Evolutionary conservation across 345 rosid species (phyloP).

Genomic region (Corymbia maculata): DNA sequence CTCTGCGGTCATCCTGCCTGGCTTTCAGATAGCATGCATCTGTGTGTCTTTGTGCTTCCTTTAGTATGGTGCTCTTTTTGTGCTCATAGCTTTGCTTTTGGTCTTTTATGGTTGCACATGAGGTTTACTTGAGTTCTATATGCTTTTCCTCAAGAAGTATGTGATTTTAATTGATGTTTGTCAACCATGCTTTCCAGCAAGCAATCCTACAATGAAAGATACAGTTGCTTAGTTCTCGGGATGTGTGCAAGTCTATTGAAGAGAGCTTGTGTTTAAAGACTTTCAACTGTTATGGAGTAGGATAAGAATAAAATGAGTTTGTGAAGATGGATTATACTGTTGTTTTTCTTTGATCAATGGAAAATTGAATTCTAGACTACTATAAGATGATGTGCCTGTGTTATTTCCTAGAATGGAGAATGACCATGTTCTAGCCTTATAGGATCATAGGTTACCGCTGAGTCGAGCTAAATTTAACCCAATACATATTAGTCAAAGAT

Average conservation of each 20-base stretch:
- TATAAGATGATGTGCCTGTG: neutral
- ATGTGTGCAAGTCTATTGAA: neutral
- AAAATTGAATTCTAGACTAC: neutral
- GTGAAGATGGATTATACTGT: neutral
- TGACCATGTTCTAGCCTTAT: neutral
- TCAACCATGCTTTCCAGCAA: neutral
- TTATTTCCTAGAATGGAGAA: neutral
- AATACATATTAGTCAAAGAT: neutral
- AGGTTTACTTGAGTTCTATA: neutral
- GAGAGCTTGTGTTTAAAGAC: neutral
- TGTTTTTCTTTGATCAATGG: neutral
- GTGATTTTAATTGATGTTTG: neutral
- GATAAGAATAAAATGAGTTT: neutral
- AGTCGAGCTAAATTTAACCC: neutral
- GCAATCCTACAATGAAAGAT: neutral
- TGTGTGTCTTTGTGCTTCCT: neutral
- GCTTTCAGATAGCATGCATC: neutral
- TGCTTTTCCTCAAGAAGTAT: neutral
- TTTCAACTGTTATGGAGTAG: neutral
- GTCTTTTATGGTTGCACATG: neutral
- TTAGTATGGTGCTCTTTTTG: neutral
- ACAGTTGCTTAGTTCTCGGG: neutral
- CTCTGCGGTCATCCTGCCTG: neutral
- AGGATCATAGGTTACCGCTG: neutral
- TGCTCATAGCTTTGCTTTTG: neutral